Evolutionary conservation across 1,284 basidiomycete genomes (phyloP).

Genomic region (Agaricales sp.): DNA sequence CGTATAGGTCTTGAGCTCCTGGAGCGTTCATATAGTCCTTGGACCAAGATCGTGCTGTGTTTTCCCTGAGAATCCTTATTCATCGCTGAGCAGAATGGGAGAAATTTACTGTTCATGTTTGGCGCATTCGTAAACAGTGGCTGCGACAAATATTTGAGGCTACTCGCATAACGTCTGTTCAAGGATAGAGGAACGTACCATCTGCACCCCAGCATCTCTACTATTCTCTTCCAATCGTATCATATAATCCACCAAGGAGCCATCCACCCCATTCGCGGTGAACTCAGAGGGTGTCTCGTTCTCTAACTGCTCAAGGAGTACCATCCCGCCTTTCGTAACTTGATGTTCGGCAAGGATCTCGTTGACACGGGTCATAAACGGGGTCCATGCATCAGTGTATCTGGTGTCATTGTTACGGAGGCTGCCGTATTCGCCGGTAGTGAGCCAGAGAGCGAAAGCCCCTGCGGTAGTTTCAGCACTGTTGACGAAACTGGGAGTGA

Average conservation of each 20-base stretch:
- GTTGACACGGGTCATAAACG: neutral
- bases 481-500: neutral
- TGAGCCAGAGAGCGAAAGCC: neutral
- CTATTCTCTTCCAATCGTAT: neutral
- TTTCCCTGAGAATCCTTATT: neutral
- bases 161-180: no score
- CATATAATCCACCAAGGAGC: no score
- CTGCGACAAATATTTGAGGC: no score
- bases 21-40: slow-evolving; percentile 9
- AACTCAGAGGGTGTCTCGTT: no score
- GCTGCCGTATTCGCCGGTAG: neutral
- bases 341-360: neutral
- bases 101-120: neutral
- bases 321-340: neutral
- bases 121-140: neutral
- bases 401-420: neutral
- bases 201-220: neutral
- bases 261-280: no score
- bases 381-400: neutral
- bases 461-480: neutral
- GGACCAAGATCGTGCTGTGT: slow-evolving; percentile 6
- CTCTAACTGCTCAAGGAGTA: no score
- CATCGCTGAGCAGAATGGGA: neutral
- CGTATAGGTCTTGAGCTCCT: slow-evolving; percentile 10
- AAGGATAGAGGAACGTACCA: no score